Evolutionary conservation across 495 filamentous ascomycete genomes (phyloP).

Genomic region (Bacidia rubella): DNA sequence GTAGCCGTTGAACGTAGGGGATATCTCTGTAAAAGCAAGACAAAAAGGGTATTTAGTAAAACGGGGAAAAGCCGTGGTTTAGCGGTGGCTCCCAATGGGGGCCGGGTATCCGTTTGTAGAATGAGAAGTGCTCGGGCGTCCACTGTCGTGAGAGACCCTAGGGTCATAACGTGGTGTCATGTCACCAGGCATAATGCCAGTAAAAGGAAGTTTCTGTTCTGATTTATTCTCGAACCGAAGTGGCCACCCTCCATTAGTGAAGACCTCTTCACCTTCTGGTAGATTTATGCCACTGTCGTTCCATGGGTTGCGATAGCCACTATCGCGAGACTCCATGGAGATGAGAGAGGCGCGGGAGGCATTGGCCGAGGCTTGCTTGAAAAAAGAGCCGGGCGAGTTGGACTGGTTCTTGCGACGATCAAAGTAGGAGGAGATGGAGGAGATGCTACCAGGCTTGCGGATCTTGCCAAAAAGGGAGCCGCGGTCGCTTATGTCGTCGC

Average conservation of each 20-base stretch:
- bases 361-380: conserved; percentile 86
- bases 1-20: no score
- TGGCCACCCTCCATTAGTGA: conserved; percentile 49
- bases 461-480: conserved; percentile 77
- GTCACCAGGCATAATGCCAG: conserved; percentile 44
- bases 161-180: conserved; percentile 68
- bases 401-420: conserved; percentile 87
- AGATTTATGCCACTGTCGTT: conserved; percentile 93
- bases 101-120: conserved; percentile 91
- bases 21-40: neutral
- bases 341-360: conserved; percentile 89
- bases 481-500: conserved; percentile 64
- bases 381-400: conserved; percentile 63
- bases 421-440: conserved; percentile 82
- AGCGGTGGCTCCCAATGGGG: conserved; percentile 62
- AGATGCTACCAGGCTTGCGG: conserved; percentile 84
- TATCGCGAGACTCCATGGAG: conserved; percentile 83
- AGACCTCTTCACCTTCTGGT: conserved; percentile 53
- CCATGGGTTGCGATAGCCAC: conserved; percentile 91
- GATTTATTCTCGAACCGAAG: conserved; percentile 37
- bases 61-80: neutral
- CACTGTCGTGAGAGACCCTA: conserved; percentile 75
- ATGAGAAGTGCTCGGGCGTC: conserved; percentile 85
- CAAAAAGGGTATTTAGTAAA: neutral
- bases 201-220: conserved; percentile 45